These are phyloP conservation scores for Ganoderma meredithae DNA, from an alignment of 1,284 basidiomycete species.

Conservation along the genomic window DNA sequence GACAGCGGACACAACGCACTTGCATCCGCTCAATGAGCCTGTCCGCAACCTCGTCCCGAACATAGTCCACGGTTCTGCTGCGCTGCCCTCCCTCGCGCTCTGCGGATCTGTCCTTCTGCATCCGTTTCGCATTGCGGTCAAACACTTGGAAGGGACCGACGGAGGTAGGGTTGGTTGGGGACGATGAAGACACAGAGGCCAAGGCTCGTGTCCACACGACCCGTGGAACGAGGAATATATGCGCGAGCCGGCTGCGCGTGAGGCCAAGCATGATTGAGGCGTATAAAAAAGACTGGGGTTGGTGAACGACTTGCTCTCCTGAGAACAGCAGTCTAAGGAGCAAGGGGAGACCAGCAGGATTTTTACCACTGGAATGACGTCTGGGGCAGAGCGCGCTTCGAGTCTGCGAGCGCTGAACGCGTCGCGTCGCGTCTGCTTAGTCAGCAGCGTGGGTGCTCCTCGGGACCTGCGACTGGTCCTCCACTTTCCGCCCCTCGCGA, in stretches of 20 bases:
- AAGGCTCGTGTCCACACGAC: slow-evolving; percentile 23
- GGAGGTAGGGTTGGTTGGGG: slow-evolving; percentile 49
- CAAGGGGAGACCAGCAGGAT: neutral
- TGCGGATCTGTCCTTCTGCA: slow-evolving; percentile 85
- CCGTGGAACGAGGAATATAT: neutral
- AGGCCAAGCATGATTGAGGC: slow-evolving; percentile 13
- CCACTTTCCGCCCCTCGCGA: neutral
- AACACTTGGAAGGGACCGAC: slow-evolving; percentile 83
- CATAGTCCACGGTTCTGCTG: slow-evolving; percentile 89
- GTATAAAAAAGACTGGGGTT: neutral
- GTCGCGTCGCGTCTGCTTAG: slow-evolving; percentile 32
- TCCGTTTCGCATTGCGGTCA: slow-evolving; percentile 83
- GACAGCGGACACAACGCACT: slow-evolving; percentile 49
- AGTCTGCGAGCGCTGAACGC: slow-evolving; percentile 10
- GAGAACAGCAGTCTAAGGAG: neutral
- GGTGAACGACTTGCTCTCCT: neutral
- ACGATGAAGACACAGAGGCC: slow-evolving; percentile 40
- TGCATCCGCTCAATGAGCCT: slow-evolving; percentile 89
- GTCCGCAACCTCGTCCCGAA: slow-evolving; percentile 91
- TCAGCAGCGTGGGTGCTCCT: slow-evolving; percentile 17
- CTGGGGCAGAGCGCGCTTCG: neutral
- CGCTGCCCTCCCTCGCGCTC: slow-evolving; percentile 59
- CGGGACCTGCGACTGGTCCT: slow-evolving; percentile 3
- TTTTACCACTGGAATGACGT: neutral
- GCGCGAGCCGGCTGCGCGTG: slow-evolving; percentile 10